Percentiles rank a stretch among this genome's conserved stretches.
Evolutionary conservation across 2,329 filamentous ascomycete genomes (phyloP).

Genomic region (Penicillium sp.): DNA sequence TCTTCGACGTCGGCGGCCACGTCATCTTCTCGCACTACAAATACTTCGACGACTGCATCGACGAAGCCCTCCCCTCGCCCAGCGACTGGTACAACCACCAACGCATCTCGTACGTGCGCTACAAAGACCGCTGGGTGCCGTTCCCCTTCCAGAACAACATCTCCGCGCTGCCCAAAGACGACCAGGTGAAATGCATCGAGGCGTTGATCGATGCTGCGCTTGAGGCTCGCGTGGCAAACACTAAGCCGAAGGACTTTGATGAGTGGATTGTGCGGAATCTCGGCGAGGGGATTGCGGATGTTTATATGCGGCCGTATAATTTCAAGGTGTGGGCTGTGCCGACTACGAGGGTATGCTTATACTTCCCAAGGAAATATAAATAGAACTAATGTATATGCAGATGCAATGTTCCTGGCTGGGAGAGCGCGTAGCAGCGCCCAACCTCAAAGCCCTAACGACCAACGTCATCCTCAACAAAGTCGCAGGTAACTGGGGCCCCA

Average conservation of each 20-base stretch:
- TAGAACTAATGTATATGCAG: constrained; percentile 49
- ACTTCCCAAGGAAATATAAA: too few species aligned
- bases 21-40: constrained; percentile 99
- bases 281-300: constrained; percentile 81
- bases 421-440: constrained; percentile 94
- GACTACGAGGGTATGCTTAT: constrained; percentile 84
- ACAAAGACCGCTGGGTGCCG: constrained; percentile 93
- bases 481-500: constrained; percentile 96
- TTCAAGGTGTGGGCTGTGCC: constrained; percentile 99
- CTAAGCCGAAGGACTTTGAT: constrained; percentile 94
- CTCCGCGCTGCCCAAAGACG: constrained; percentile 94
- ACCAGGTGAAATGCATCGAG: constrained; percentile 91
- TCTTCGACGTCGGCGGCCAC: constrained; percentile 97
- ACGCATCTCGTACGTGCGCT: constrained; percentile 98
- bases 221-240: constrained; percentile 78
- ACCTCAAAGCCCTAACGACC: constrained; percentile 87
- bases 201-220: constrained; percentile 93
- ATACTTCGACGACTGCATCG: constrained; percentile 98
- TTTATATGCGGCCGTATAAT: constrained; percentile 99
- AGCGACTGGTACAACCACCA: constrained; percentile 98
- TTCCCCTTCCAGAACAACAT: constrained; percentile 99
- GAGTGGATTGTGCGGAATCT: constrained; percentile 96
- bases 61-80: constrained; percentile 90
- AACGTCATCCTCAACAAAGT: constrained; percentile 96
- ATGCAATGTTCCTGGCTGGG: constrained; percentile 99